Conservation (phyloP, 352 stramenopile species). For the Halophytophthora polymorphica region DNA sequence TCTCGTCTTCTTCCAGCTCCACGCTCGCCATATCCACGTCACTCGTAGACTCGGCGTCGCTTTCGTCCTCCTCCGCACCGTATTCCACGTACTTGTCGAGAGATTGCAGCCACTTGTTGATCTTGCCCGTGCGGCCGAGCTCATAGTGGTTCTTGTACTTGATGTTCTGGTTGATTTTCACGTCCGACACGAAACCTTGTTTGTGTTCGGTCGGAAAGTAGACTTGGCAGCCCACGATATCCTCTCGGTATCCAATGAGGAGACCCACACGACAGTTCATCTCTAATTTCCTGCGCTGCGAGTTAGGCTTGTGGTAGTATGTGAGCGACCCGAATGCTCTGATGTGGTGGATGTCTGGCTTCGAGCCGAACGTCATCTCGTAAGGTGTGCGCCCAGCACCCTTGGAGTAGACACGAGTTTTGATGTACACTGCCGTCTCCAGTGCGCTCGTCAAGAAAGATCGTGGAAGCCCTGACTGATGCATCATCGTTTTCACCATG, state of each 20-base stretch:
- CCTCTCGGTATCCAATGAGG: conserved; percentile 7
- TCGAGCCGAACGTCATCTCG: conserved; percentile 3
- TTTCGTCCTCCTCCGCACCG: no score
- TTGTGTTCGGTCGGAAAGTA: conserved; percentile 10
- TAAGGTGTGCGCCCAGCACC: conserved; percentile 2
- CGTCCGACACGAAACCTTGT: conserved; percentile 7
- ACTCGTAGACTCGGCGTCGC: no score
- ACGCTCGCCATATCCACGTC: no score
- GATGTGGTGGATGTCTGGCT: conserved; percentile 12
- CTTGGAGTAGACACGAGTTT: conserved; percentile 9
- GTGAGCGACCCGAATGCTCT: conserved; percentile 1
- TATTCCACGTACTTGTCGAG: no score
- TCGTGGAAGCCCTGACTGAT: conserved; percentile 5
- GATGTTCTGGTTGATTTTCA: conserved; percentile 10
- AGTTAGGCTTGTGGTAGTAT: conserved; percentile 4
- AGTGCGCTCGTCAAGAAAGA: conserved; percentile 9
- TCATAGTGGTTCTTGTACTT: conserved; percentile 11
- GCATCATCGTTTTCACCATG: conserved; percentile 11
- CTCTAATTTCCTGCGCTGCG: conserved; percentile 3
- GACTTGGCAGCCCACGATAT: conserved; percentile 10
- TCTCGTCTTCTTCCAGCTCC: no score
- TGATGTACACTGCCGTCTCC: conserved; percentile 11
- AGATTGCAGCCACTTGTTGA: conserved; percentile 10
- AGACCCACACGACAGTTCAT: conserved; percentile 7
- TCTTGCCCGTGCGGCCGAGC: conserved; percentile 5